Conservation (phyloP, 371 early-diverging fungal genomes). For the Zancudomyces culisetae region DNA sequence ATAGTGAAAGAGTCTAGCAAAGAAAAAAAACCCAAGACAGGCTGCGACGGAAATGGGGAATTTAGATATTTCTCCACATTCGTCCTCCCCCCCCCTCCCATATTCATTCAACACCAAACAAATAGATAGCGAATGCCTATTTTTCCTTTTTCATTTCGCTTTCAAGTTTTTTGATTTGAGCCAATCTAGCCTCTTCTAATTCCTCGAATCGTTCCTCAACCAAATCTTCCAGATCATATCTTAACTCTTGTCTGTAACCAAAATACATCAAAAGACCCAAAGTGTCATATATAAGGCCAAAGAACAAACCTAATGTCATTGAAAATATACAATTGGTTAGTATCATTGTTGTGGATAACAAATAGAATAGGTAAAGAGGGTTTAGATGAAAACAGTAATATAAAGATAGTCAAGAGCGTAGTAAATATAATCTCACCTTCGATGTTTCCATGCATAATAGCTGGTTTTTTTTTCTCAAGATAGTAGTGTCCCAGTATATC, state of each 20-base stretch:
- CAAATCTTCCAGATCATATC: not conserved
- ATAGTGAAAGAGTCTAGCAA: no score
- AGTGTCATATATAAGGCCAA: not conserved
- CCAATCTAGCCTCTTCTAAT: not conserved
- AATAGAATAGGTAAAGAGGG: no score
- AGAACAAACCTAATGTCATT: not conserved
- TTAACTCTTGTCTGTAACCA: not conserved
- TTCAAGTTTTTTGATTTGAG: not conserved
- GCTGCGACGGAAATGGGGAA: no score
- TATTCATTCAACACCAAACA: no score
- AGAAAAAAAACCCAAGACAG: no score
- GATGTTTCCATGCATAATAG: not conserved
- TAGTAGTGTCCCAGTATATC: not conserved
- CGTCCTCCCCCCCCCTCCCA: no score
- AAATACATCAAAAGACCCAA: not conserved
- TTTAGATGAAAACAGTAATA: no score
- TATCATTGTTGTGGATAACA: no score
- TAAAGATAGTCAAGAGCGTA: no score
- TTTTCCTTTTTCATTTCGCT: not conserved
- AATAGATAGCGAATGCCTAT: no score
- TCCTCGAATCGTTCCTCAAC: not conserved
- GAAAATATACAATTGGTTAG: no score
- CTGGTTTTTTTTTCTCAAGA: not conserved
- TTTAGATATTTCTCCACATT: no score
- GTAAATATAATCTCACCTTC: not conserved